Conservation (phyloP, 768 basidiomycete species). For the Lentinula lateritia region DNA sequence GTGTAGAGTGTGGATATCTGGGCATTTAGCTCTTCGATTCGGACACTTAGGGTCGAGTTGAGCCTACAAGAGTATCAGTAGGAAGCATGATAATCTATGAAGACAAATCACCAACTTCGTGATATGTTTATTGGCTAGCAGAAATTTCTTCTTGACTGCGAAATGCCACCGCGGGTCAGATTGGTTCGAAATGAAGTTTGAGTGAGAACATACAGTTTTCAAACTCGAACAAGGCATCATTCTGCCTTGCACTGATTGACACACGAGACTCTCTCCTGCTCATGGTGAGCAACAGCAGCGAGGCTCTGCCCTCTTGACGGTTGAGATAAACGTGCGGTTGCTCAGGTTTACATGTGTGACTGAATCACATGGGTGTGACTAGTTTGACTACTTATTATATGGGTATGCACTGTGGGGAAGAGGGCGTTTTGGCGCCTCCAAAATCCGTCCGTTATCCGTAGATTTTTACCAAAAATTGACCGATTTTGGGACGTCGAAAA, state of each 20-base stretch:
- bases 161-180: conserved; percentile 25
- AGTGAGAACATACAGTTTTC: conserved; percentile 62
- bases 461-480: too few relatives aligned
- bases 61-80: conserved; percentile 40
- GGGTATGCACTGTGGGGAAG: too few relatives aligned
- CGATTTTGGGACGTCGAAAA: too few relatives aligned
- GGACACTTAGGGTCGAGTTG: conserved; percentile 79
- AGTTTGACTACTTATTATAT: too few relatives aligned
- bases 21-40: conserved; percentile 78
- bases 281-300: conserved; percentile 24
- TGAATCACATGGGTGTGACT: neutral
- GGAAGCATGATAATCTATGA: neutral
- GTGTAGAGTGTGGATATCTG: conserved; percentile 79
- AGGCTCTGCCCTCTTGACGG: conserved; percentile 5
- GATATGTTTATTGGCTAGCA: conserved; percentile 88
- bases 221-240: conserved; percentile 78
- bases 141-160: conserved; percentile 87
- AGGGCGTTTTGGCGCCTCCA: too few relatives aligned
- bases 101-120: conserved; percentile 55
- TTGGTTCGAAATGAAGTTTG: conserved; percentile 12
- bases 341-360: neutral
- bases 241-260: conserved; percentile 64
- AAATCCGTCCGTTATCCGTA: too few relatives aligned
- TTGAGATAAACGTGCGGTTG: conserved; percentile 1
- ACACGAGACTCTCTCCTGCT: conserved; percentile 58